Evolutionary conservation across 2,329 filamentous ascomycete species (phyloP), one percentile per base, ranked within the genome.

Genomic region (Ophiosphaerella narmari): DNA sequence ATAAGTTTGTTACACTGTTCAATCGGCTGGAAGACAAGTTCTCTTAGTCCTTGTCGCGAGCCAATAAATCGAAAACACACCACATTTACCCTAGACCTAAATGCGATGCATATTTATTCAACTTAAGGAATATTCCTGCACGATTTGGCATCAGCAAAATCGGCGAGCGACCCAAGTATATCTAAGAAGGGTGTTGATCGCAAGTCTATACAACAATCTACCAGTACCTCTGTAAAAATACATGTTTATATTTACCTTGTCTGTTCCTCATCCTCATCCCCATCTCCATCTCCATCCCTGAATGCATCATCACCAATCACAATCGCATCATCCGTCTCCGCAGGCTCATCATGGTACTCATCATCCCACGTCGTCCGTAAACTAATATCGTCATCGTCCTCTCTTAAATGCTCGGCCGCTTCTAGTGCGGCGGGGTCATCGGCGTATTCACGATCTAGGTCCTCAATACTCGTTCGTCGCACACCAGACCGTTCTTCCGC

Each of bases 331-430:
- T 75, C 76, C 35, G 72, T 70, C 41, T 70, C 66, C 1, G 72
- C 72, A 23, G 69, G 71, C 23, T 78, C 75, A 55, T 78, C 76
- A 39, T 70, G 65, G 56, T 77, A 78, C 43, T 69, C 68, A 31
- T 71, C 69, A 18, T 62, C 68, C 65, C 67, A 82, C 26, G 81
- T 79, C 46, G 82, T 79, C 51, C 78, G 76, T 43, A 80, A 60
- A 52, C 73, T 76, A 41, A 77, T 85, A 75, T 74, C 79, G 62
- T 76, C 77, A 14, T 81, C 80, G 18, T 80, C 78, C 43, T 82
- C 79, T 5, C 77, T 55, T 43, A 78, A 52, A 1, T 64, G 59
- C 51, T 74, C 68, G 0, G 68, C 68, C 9, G 73, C 74, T 49
- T 72, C 71, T 41, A 72, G 57, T 37, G 74, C 76, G 18, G 74